Conservation (phyloP, 306 rosid species). For the Psophocarpus tetragonolobus region DNA sequence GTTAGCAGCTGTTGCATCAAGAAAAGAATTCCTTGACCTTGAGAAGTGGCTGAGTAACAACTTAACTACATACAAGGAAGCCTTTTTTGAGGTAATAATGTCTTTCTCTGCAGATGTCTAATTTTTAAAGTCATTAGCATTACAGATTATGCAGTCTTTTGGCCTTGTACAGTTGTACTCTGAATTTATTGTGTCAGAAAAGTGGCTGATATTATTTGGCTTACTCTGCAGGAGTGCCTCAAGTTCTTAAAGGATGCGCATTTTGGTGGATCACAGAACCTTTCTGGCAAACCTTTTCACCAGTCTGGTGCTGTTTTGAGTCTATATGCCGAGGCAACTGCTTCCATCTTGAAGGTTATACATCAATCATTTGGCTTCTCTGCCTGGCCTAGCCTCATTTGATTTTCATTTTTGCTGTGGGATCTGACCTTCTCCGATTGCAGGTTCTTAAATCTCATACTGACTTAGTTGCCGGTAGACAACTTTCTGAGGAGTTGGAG, state of each 20-base stretch:
- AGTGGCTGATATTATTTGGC: slow-evolving; percentile 21
- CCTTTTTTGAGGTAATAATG: slow-evolving; percentile 77
- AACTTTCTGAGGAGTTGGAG: slow-evolving; percentile 88
- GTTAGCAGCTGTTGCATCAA: slow-evolving; percentile 86
- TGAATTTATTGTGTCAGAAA: slow-evolving; percentile 1
- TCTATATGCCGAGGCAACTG: slow-evolving; percentile 59
- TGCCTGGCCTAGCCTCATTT: neutral
- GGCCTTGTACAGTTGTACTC: neutral
- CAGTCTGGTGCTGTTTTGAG: slow-evolving; percentile 67
- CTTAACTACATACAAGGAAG: slow-evolving; percentile 64
- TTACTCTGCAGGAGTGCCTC: slow-evolving; percentile 79
- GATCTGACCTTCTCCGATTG: slow-evolving; percentile 11
- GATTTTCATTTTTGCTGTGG: slow-evolving; percentile 10
- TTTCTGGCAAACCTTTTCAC: slow-evolving; percentile 66
- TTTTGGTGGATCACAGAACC: slow-evolving; percentile 72
- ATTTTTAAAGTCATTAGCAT: neutral
- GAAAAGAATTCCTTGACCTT: slow-evolving; percentile 79
- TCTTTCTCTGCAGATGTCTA: neutral
- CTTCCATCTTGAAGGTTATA: slow-evolving; percentile 74
- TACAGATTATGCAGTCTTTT: neutral
- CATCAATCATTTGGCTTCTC: slow-evolving; percentile 18
- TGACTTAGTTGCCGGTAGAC: slow-evolving; percentile 50
- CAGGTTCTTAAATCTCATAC: slow-evolving; percentile 88
- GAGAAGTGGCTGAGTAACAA: slow-evolving; percentile 86
- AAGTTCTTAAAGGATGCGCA: slow-evolving; percentile 77